phyloP scores from a whole-genome alignment of 2,329 filamentous ascomycete species.

The Grosmannia clavigera region DNA sequence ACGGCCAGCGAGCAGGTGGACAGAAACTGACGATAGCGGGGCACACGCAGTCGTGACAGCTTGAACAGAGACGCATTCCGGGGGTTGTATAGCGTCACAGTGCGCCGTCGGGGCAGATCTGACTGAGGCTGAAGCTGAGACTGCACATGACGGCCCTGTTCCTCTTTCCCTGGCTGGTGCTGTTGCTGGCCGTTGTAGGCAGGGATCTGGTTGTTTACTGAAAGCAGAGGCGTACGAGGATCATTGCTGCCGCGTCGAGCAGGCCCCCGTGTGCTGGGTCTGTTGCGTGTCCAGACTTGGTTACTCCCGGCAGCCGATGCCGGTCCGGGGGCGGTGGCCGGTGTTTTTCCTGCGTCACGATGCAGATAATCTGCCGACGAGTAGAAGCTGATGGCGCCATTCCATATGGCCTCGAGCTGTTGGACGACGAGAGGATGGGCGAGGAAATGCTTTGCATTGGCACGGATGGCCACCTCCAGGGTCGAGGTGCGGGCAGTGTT shows the following conservation, averaged over 20 bases:
- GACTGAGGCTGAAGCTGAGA: not conserved
- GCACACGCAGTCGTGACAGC: slow-evolving; percentile 78
- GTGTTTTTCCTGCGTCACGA: slow-evolving; percentile 34
- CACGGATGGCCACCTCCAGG: slow-evolving; percentile 77
- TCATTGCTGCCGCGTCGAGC: slow-evolving; percentile 21
- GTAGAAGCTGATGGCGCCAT: slow-evolving; percentile 88
- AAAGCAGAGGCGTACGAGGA: slow-evolving; percentile 39
- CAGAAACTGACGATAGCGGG: slow-evolving; percentile 80
- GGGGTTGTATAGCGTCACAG: slow-evolving; percentile 81
- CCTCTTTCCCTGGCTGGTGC: slow-evolving; percentile 15
- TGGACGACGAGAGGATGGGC: slow-evolving; percentile 86
- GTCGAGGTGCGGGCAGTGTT: slow-evolving; percentile 72
- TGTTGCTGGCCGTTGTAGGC: not conserved
- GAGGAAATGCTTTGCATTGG: slow-evolving; percentile 83
- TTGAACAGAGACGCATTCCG: slow-evolving; percentile 85
- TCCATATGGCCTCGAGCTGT: slow-evolving; percentile 96
- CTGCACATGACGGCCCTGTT: slow-evolving; percentile 13
- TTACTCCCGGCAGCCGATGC: slow-evolving; percentile 4
- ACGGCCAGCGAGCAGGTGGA: slow-evolving; percentile 80
- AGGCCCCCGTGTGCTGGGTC: not conserved
- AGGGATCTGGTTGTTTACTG: slow-evolving; percentile 8
- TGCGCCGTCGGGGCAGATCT: slow-evolving; percentile 42
- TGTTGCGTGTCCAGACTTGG: not conserved
- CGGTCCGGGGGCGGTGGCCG: slow-evolving; percentile 12
- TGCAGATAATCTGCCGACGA: slow-evolving; percentile 78